These are phyloP conservation scores for Ustanciosporium gigantosporum DNA, from an alignment of 1,284 basidiomycete species.

Conservation along the genomic window DNA sequence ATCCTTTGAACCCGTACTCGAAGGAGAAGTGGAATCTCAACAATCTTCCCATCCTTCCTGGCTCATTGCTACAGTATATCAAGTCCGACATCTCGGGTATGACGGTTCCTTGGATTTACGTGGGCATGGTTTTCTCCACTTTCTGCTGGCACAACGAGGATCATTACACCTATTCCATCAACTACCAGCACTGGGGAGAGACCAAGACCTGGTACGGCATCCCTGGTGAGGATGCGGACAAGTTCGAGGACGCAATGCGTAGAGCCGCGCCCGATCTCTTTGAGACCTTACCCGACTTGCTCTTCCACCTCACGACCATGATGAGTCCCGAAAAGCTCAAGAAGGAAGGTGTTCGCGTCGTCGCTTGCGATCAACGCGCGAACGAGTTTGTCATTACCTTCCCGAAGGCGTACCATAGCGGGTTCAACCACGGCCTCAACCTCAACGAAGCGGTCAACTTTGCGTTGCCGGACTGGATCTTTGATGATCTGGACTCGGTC, in stretches of 20 bases:
- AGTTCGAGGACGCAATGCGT: conserved; percentile 94
- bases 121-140: conserved; percentile 98
- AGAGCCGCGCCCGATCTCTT: conserved; percentile 97
- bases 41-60: conserved; percentile 87
- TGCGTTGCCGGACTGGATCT: conserved; percentile 92
- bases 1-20: conserved; percentile 83
- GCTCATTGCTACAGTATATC: conserved; percentile 85
- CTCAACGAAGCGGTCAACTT: conserved; percentile 99
- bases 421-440: conserved; percentile 97
- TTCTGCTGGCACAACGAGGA: conserved; percentile 99
- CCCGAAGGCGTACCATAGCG: conserved; percentile 97
- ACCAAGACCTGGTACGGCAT: conserved; percentile 99
- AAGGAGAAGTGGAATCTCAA: conserved; percentile 97
- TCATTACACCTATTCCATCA: conserved; percentile 82
- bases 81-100: conserved; percentile 99
- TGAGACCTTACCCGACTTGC: conserved; percentile 91
- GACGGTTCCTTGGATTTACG: conserved; percentile 99
- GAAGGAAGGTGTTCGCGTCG: conserved; percentile 89
- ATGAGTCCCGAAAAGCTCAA: conserved; percentile 90
- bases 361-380: conserved; percentile 91
- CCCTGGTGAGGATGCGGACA: conserved; percentile 87
- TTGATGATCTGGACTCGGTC: conserved; percentile 82
- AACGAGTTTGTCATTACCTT: conserved; percentile 95
- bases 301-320: conserved; percentile 95
- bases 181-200: conserved; percentile 92